Evolutionary conservation across 306 rosid species (phyloP).

Genomic region (Hippophae rhamnoides): DNA sequence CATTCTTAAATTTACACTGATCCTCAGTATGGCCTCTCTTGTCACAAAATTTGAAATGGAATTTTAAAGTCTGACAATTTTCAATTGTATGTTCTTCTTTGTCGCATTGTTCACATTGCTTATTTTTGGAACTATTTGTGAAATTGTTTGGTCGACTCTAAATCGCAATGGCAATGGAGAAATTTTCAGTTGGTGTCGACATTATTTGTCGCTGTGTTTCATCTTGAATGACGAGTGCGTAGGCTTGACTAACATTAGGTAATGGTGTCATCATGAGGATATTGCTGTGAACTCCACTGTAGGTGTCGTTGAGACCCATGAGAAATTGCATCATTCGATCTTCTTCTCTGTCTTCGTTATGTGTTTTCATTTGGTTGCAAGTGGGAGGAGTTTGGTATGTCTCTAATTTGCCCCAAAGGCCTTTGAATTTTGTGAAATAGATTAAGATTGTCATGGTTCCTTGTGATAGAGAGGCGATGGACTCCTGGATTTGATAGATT

Average conservation of each 20-base stretch:
- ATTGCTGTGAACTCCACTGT: slow-evolving; percentile 4
- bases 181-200: slow-evolving; percentile 6
- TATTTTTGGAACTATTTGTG: slow-evolving; percentile 6
- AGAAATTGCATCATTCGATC: slow-evolving; percentile 17
- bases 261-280: not conserved
- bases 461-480: slow-evolving; percentile 6
- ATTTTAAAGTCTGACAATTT: slow-evolving; percentile 16
- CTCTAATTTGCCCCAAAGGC: slow-evolving; percentile 15
- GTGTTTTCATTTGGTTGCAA: slow-evolving; percentile 18
- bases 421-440: slow-evolving; percentile 16
- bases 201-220: slow-evolving; percentile 18
- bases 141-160: slow-evolving; percentile 1
- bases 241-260: not conserved
- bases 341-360: slow-evolving; percentile 8
- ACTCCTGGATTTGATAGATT: not conserved
- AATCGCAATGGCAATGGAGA: slow-evolving; percentile 18
- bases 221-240: slow-evolving; percentile 5
- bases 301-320: slow-evolving; percentile 20
- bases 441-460: slow-evolving; percentile 7
- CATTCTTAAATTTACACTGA: slow-evolving; percentile 13
- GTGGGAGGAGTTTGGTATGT: not conserved
- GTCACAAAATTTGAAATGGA: slow-evolving; percentile 11
- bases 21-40: slow-evolving; percentile 19
- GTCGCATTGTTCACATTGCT: slow-evolving; percentile 14
- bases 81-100: slow-evolving; percentile 23